Conservation (phyloP, 768 basidiomycete genomes). For the Boletus reticulatus region DNA sequence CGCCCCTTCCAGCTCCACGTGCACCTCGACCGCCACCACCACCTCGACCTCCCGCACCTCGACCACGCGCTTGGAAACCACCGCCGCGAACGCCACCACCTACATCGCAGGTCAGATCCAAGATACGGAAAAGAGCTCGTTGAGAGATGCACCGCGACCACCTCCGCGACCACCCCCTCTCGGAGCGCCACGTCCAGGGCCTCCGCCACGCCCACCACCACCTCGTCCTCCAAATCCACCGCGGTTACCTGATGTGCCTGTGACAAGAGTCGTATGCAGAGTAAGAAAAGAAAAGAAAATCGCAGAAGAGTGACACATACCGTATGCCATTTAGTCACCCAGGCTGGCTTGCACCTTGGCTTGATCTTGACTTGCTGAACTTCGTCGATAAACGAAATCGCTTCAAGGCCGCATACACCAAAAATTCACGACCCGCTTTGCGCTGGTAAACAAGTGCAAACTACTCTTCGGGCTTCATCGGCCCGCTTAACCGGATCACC, state of each 20-base stretch:
- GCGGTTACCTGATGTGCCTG: slow-evolving; percentile 72
- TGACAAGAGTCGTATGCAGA: too few relatives aligned
- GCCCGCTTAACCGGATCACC: too few relatives aligned
- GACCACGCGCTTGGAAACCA: slow-evolving; percentile 29
- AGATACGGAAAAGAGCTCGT: not conserved
- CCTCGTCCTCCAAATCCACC: slow-evolving; percentile 60
- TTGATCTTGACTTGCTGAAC: slow-evolving; percentile 13
- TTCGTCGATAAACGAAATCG: not conserved
- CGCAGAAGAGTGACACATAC: slow-evolving; percentile 13
- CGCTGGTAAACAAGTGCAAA: slow-evolving; percentile 16
- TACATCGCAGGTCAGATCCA: slow-evolving; percentile 4
- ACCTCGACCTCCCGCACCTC: slow-evolving; percentile 38
- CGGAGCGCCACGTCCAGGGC: slow-evolving; percentile 40
- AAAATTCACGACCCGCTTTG: slow-evolving; percentile 9
- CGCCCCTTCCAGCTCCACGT: slow-evolving; percentile 45
- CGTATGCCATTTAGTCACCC: slow-evolving; percentile 34
- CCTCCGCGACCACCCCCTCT: slow-evolving; percentile 42
- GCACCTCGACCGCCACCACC: slow-evolving; percentile 49
- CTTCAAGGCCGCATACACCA: not conserved
- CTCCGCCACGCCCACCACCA: slow-evolving; percentile 41
- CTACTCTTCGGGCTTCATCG: too few relatives aligned
- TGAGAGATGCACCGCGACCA: slow-evolving; percentile 33
- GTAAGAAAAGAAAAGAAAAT: too few relatives aligned
- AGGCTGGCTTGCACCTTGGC: slow-evolving; percentile 14
- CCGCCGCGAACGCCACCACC: slow-evolving; percentile 17